These are phyloP conservation scores for Exobasidium rhododendri DNA, from an alignment of 1,284 basidiomycete genomes.

Conservation along the genomic window DNA sequence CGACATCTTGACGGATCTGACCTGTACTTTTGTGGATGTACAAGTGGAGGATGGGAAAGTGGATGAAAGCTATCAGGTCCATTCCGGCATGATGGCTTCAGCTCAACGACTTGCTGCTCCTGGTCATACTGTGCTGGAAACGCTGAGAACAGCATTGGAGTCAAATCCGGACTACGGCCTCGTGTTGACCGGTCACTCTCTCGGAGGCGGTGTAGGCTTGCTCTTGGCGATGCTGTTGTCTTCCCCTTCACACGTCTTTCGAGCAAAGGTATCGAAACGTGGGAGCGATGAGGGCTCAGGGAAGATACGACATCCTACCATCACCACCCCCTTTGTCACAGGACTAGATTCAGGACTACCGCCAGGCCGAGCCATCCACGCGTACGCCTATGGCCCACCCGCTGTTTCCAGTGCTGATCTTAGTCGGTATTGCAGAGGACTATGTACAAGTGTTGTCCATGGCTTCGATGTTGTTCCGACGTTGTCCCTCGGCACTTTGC, in stretches of 20 bases:
- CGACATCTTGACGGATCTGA: conserved; percentile 61
- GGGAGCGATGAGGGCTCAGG: not conserved
- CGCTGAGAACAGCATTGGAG: conserved; percentile 56
- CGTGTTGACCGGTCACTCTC: conserved; percentile 58
- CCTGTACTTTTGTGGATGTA: conserved; percentile 58
- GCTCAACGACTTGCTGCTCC: conserved; percentile 56
- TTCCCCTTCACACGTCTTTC: conserved; percentile 50
- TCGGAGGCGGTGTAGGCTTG: conserved; percentile 60
- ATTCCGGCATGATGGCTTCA: conserved; percentile 60
- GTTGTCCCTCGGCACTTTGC: conserved; percentile 58
- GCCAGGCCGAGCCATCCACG: conserved; percentile 59
- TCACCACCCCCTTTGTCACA: conserved; percentile 59
- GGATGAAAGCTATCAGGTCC: conserved; percentile 55
- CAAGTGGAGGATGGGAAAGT: conserved; percentile 56
- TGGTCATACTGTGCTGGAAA: conserved; percentile 58
- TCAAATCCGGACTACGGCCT: conserved; percentile 58
- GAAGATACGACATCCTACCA: conserved; percentile 49
- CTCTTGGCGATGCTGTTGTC: conserved; percentile 55
- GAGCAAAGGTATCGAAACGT: conserved; percentile 25
- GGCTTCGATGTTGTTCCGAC: conserved; percentile 56
- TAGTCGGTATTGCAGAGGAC: conserved; percentile 56
- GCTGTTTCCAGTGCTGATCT: conserved; percentile 56
- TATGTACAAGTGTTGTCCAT: conserved; percentile 59
- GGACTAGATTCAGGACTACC: conserved; percentile 56
- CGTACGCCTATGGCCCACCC: conserved; percentile 56